Conservation (phyloP, 441 rosid species). For the Pelargonium fulgidum region DNA sequence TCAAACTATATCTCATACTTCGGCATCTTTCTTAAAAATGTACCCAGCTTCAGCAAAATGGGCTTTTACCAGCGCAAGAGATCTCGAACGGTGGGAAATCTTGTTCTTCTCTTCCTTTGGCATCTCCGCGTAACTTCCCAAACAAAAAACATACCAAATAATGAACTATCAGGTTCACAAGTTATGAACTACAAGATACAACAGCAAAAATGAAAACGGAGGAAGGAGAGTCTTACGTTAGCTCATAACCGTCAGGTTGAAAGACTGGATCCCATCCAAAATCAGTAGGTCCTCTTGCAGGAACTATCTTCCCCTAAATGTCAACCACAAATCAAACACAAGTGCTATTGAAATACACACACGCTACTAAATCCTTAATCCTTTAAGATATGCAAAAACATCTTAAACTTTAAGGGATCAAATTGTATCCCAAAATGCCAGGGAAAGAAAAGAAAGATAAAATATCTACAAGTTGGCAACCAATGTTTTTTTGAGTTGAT, state of each 20-base stretch:
- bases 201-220: not conserved
- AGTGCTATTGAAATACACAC: not conserved
- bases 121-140: conserved; percentile 78
- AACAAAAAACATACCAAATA: conserved; percentile 16
- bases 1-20: not conserved
- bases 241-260: conserved; percentile 79
- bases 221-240: conserved; percentile 40
- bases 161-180: not conserved
- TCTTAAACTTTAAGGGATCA: not conserved
- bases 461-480: too few species aligned
- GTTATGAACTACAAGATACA: not conserved
- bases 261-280: conserved; percentile 98
- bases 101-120: conserved; percentile 86
- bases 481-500: too few species aligned
- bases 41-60: conserved; percentile 70
- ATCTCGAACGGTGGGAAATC: conserved; percentile 82
- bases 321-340: conserved; percentile 22
- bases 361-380: not conserved
- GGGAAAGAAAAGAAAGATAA: too few species aligned
- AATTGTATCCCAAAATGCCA: not conserved
- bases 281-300: conserved; percentile 75
- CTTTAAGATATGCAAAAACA: not conserved
- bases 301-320: conserved; percentile 74
- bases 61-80: conserved; percentile 63
- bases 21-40: conserved; percentile 36